Base-by-base conservation (phyloP, 2,329 filamentous ascomycete species). In the Ascochyta koolunga region DNA sequence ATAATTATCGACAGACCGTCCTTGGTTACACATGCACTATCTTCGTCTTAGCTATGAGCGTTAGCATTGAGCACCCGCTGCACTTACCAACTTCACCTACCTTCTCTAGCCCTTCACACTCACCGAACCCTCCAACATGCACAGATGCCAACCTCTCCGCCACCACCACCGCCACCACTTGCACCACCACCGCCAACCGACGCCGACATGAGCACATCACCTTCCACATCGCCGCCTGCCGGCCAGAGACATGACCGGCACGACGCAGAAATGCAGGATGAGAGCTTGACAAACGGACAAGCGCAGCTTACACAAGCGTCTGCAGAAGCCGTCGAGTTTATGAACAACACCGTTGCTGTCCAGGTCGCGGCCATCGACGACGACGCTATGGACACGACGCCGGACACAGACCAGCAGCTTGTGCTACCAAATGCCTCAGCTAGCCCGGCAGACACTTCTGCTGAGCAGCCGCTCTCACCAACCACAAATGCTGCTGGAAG, bases 371-470 rank as follows among this genome's bases (percentile, higher is more conserved):
- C 64, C 15, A 59, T 69, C 16, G 69, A 73, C 39, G 71, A 72
- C 16, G 74, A 76, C 48, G 66, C 64, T 33, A 77, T 77, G 75
- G 75, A 77, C 49, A 75, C 69, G 16, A 71, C 72, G 8, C 67
- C 71, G 6, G 74, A 76, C 53, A 55, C 46, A 37, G 63, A 67
- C 39, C 62, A 68, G 32, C 59, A 53, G 7, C 42, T 64, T 35
- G 58, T 66, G 24, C 56, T 67, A 54, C 61, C 69, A 16, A 62
- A 66, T 40, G 61, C 58, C 47, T 62, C 66, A 42, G 45, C 61
- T 32, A 60, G 54, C 39, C 48, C 57, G 22, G 47, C 54, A 5
- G 22, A 27, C 22, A 39, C 61, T 39, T 21, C 55, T 27, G 55
- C 40, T 15, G 37, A 44, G 41, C 59, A 64, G 22, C 60, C 62